Base-by-base conservation (phyloP, 129 eudicot genomes). In the Pittosporum tobira region DNA sequence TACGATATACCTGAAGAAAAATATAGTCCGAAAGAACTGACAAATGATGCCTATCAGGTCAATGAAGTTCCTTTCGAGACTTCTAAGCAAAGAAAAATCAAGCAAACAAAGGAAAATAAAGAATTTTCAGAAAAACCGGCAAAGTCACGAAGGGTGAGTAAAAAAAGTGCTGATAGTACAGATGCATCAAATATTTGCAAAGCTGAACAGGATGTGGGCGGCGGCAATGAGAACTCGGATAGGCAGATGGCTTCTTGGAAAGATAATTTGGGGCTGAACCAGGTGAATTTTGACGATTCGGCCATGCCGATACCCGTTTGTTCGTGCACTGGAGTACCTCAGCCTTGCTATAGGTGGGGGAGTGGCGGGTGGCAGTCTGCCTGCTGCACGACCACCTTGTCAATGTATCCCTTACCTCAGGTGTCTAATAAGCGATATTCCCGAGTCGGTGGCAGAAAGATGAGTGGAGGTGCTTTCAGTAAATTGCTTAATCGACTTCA, bases 231-330 rank as follows among this genome's bases (percentile, higher is more conserved):
- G n/a, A n/a, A n/a, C n/a, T n/a, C n/a, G n/a, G n/a, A n/a, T n/a
- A n/a, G n/a, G n/a, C n/a, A n/a, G n/a, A n/a, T n/a, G n/a, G n/a
- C n/a, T n/a, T n/a, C n/a, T n/a, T n/a, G n/a, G n/a, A n/a, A n/a
- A n/a, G n/a, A n/a, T n/a, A n/a, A n/a, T n/a, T n/a, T n/a, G n/a
- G n/a, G n/a, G n/a, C n/a, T n/a, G n/a, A n/a, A n/a, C n/a, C 85
- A 78, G 54, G 80, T 79, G 22, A 77, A 66, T 27, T 87, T 82
- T 28, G 91, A 87, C 25, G 82, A 79, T 14, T 50, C 87, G 0
- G 63, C 84, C 2, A 79, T 87, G 88, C 85, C 87, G 0, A 87
- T 79, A 29, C 95, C 95, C 0, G 87, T 87, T 29, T 82, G 95
- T 63, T 71, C 91, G 2, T 87, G 95, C 69, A 87, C 91, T n/a